Evolutionary conservation across 164 flowering plant genomes (phyloP), one percentile per base, ranked within the genome.

Genomic region (Euptelea pleiosperma): DNA sequence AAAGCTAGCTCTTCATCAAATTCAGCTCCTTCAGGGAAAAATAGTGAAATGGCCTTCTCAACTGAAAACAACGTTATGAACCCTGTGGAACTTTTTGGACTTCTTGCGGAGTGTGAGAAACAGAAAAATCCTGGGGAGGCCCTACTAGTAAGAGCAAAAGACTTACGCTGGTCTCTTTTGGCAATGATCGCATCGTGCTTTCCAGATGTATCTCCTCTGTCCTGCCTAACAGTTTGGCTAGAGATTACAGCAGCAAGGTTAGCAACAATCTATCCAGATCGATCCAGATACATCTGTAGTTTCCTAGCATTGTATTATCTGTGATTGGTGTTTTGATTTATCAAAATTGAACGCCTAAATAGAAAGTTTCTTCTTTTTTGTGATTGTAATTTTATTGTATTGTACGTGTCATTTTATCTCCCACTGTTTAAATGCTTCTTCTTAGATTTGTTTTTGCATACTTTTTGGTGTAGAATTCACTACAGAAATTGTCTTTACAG

Each of bases 181-280:
- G 97, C 97, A 43, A 75, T 90, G 75, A 65, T 90, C 60, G 99
- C 96, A 3, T 90, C 99, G 19, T 93, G 99, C 78, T 93, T 88
- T 73, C 77, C 91, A 31, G 99, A 93, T 72, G 95, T 80, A 24
- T 78, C 95, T 65, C 77, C 97, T 41, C 58, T 90, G 51, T 76
- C 87, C 28, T 93, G 99, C 82, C 69, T 93, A 62, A 83, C 92
- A 50, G 91, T 86, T 60, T 93, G 99, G 99, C 81, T 93, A 62
- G 99, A 93, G 79, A 90, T 93, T 31, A 93, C 96, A 30, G 99
- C 97, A 52, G 91, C 99, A 70, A 90, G 97, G 99, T 93, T 50
- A 22, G 52, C 33, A 34, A 30, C 37, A 49, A 39, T 54, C n/a
- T 40, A 41, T 28, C 15, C 10, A 14, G 16, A 9, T 53, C 3